phyloP scores from a whole-genome alignment of 163 green algal genomes.

The Trebouxiophyceae sp. region DNA sequence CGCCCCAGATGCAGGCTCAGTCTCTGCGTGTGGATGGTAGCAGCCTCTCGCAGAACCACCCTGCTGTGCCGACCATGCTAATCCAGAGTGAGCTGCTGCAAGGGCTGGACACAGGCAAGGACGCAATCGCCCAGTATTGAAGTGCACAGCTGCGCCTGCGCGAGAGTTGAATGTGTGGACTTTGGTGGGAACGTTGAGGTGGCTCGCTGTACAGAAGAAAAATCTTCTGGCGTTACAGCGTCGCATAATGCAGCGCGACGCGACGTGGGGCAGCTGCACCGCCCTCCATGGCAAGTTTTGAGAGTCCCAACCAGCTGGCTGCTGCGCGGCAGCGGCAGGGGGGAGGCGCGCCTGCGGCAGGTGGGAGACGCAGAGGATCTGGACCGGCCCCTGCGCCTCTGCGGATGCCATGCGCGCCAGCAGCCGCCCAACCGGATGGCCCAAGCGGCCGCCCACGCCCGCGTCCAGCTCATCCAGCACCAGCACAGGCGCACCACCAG shows the following conservation, averaged over 20 bases:
- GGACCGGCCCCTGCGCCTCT: constrained; percentile 18
- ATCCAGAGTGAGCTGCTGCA: too few relatives aligned
- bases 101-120: too few relatives aligned
- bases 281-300: background rate
- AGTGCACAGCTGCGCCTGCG: too few relatives aligned
- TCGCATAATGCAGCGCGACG: too few relatives aligned
- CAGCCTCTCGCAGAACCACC: background rate
- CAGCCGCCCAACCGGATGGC: constrained; percentile 53
- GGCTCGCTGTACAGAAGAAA: background rate
- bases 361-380: constrained; percentile 83
- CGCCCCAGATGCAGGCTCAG: background rate
- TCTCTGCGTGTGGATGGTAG: background rate
- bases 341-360: constrained; percentile 61
- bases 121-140: too few relatives aligned
- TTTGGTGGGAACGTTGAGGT: background rate
- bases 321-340: background rate
- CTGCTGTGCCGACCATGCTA: background rate
- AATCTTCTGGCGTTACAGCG: background rate
- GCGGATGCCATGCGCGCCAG: constrained; percentile 60
- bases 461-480: constrained; percentile 86
- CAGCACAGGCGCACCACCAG: background rate
- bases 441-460: constrained; percentile 71
- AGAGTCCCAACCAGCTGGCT: background rate
- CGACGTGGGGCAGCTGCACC: too few relatives aligned
- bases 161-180: too few relatives aligned